Percentiles rank a stretch among this genome's conserved stretches.
phyloP scores from a whole-genome alignment of 2,329 filamentous ascomycete species.

The Fusarium musae region DNA sequence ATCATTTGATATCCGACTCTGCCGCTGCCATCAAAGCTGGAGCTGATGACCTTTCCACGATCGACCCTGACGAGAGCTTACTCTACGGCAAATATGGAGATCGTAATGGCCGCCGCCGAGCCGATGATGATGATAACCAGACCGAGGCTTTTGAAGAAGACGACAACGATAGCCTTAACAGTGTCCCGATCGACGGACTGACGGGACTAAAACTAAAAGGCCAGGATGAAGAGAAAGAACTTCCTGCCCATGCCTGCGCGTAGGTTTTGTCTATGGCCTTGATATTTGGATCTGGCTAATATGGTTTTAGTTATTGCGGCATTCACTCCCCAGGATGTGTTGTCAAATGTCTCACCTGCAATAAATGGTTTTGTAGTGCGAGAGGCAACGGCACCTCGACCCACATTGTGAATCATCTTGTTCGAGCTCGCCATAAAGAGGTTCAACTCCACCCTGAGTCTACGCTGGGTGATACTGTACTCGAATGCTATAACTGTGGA shows the following conservation, averaged over 20 bases:
- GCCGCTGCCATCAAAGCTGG: slow-evolving; percentile 88
- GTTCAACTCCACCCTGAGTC: slow-evolving; percentile 96
- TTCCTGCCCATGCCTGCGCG: slow-evolving; percentile 95
- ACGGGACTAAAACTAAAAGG: slow-evolving; percentile 69
- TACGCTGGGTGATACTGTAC: slow-evolving; percentile 90
- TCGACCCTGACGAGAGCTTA: slow-evolving; percentile 83
- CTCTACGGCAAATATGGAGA: slow-evolving; percentile 77
- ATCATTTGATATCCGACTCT: slow-evolving; percentile 86
- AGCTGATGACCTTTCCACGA: slow-evolving; percentile 76
- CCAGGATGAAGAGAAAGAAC: slow-evolving; percentile 84
- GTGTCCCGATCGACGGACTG: slow-evolving; percentile 80
- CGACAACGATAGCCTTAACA: slow-evolving; percentile 79
- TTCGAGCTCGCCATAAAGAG: slow-evolving; percentile 97
- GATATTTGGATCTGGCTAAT: slow-evolving; percentile 38
- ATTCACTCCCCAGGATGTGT: slow-evolving; percentile 96
- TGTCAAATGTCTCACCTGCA: slow-evolving; percentile 94
- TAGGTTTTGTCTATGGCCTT: slow-evolving; percentile 62
- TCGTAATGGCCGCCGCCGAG: slow-evolving; percentile 71
- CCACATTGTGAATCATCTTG: slow-evolving; percentile 97
- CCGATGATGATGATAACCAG: slow-evolving; percentile 90
- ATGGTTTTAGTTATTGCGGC: slow-evolving; percentile 80
- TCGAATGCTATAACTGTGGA: slow-evolving; percentile 99
- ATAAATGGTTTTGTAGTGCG: slow-evolving; percentile 99
- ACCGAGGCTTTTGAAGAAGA: slow-evolving; percentile 87
- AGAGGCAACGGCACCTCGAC: slow-evolving; percentile 96